Evolutionary conservation across 2,329 filamentous ascomycete species (phyloP).

Genomic region (Colletotrichum incanum): DNA sequence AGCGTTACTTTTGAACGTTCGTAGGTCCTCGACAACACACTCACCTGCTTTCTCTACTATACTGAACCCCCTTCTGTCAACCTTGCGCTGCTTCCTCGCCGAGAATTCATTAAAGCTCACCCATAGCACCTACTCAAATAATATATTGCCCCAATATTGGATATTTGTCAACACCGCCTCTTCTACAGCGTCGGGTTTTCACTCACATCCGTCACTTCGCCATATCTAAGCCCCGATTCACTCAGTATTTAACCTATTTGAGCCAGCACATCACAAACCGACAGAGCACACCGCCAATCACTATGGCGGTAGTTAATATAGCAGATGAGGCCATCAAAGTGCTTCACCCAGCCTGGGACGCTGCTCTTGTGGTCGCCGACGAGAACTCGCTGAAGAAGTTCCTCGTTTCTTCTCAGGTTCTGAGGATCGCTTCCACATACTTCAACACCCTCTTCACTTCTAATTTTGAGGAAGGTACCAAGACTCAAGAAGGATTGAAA

Average conservation of each 20-base stretch:
- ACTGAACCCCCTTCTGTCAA: neutral
- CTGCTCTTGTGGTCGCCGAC: neutral
- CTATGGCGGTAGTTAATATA: neutral
- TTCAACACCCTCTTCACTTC: conserved; percentile 1
- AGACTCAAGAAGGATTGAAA: neutral
- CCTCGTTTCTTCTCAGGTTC: conserved; percentile 2
- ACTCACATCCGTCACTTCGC: neutral
- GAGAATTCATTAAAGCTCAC: too few species aligned
- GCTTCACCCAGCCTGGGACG: conserved; percentile 18
- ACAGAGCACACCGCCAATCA: neutral
- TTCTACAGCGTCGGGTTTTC: neutral
- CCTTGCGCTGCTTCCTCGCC: neutral
- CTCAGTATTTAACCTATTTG: too few species aligned
- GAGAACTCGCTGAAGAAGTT: neutral
- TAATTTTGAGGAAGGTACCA: neutral
- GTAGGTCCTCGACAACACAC: neutral
- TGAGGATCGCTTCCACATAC: neutral
- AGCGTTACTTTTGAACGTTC: neutral
- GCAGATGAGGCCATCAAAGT: neutral
- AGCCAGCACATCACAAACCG: neutral
- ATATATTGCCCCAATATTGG: neutral
- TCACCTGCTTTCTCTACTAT: too few species aligned
- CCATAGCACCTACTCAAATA: neutral
- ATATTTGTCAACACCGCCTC: neutral
- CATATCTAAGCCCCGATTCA: neutral